Evolutionary conservation across 2,329 filamentous ascomycete species (phyloP).

Genomic region (Pyrenochaeta sp.): DNA sequence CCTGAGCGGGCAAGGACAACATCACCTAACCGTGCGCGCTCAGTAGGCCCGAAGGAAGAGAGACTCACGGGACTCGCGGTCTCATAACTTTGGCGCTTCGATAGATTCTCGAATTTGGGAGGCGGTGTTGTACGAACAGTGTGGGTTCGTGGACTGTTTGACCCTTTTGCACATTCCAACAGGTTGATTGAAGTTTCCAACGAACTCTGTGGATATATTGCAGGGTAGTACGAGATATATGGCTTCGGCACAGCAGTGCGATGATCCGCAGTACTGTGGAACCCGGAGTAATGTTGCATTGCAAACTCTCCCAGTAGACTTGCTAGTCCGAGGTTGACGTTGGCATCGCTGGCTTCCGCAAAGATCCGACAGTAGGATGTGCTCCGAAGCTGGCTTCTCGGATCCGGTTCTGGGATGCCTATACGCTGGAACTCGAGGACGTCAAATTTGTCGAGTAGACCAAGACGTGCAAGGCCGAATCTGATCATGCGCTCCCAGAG

Average conservation of each 20-base stretch:
- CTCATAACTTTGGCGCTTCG: conserved; percentile 35
- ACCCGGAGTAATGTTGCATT: conserved; percentile 43
- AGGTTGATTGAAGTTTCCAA: conserved; percentile 41
- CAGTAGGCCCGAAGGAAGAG: conserved; percentile 29
- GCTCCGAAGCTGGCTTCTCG: conserved; percentile 35
- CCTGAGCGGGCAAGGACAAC: conserved; percentile 54
- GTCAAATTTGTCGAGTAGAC: conserved; percentile 53
- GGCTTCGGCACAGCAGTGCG: conserved; percentile 38
- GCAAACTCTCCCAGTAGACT: conserved; percentile 31
- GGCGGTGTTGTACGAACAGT: conserved; percentile 23
- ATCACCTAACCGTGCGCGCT: conserved; percentile 47
- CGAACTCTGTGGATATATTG: conserved; percentile 32
- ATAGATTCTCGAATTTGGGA: conserved; percentile 20
- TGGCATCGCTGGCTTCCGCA: conserved; percentile 32
- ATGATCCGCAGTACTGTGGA: conserved; percentile 39
- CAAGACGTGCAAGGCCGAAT: conserved; percentile 50
- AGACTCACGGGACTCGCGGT: conserved; percentile 43
- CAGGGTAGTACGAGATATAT: conserved; percentile 44
- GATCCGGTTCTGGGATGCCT: conserved; percentile 35
- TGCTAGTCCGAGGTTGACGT: conserved; percentile 30
- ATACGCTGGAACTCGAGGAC: conserved; percentile 62
- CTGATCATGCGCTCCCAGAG: conserved; percentile 58
- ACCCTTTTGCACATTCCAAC: conserved; percentile 33
- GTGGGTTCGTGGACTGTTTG: not conserved
- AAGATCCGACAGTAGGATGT: conserved; percentile 45